Conservation (phyloP, 2,329 filamentous ascomycete species). For the Colletotrichum falcatum region DNA sequence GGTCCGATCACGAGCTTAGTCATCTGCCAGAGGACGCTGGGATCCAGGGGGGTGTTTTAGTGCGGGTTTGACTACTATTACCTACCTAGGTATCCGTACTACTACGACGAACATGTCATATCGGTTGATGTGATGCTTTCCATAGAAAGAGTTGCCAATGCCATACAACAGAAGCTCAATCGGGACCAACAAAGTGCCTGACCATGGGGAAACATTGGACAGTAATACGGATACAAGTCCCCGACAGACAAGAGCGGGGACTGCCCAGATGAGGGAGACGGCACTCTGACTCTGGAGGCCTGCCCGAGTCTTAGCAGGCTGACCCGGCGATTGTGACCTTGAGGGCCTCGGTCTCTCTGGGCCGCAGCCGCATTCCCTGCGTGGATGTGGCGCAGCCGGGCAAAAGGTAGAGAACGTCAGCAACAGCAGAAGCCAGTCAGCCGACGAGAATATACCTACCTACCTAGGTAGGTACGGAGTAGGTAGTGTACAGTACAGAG, state of each 20-base stretch:
- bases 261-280: neutral
- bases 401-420: neutral
- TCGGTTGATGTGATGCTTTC: neutral
- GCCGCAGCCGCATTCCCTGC: constrained; percentile 10
- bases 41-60: neutral
- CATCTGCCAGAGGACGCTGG: neutral
- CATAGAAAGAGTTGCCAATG: neutral
- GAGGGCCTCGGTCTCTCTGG: neutral
- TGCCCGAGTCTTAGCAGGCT: constrained; percentile 23
- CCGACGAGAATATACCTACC: too few species aligned
- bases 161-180: neutral
- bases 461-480: too few species aligned
- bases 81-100: too few species aligned
- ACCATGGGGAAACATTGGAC: neutral
- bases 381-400: constrained; percentile 29
- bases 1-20: constrained; percentile 16
- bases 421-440: too few species aligned
- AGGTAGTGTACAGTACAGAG: too few species aligned
- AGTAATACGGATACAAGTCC: neutral
- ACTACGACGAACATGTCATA: neutral
- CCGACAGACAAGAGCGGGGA: neutral
- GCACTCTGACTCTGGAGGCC: constrained; percentile 11
- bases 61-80: neutral
- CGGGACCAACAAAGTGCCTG: neutral
- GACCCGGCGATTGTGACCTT: constrained; percentile 6